phyloP scores from a whole-genome alignment of 768 basidiomycete genomes.

The Leccinum fibrillosum region DNA sequence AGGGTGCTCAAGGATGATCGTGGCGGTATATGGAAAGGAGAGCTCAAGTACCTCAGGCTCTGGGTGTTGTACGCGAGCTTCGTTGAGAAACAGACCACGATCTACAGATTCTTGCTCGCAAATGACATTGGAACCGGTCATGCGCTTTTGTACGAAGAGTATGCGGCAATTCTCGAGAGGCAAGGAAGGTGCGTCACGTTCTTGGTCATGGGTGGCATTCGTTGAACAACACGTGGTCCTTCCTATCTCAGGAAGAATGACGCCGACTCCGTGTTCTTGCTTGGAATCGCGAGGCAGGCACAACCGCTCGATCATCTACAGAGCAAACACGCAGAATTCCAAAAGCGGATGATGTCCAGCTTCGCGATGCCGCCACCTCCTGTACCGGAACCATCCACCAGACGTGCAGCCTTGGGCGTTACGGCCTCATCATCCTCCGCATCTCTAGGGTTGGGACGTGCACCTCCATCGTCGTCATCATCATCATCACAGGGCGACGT shows the following conservation, averaged over 20 bases:
- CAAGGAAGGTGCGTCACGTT: constrained; percentile 61
- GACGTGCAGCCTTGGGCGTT: constrained; percentile 46
- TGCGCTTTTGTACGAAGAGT: constrained; percentile 89
- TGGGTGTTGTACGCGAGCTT: constrained; percentile 94
- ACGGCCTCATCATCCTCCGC: constrained; percentile 36
- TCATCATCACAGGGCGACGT: constrained; percentile 27
- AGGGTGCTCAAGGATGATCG: constrained; percentile 76
- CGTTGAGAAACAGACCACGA: constrained; percentile 84
- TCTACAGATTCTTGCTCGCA: constrained; percentile 85
- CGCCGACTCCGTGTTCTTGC: constrained; percentile 85
- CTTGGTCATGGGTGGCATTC: constrained; percentile 33
- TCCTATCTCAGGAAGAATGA: constrained; percentile 62
- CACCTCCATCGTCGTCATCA: not conserved
- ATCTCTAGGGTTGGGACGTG: constrained; percentile 13
- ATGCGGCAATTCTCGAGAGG: constrained; percentile 79
- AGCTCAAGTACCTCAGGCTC: constrained; percentile 85
- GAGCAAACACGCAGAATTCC: constrained; percentile 78
- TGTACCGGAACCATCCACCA: constrained; percentile 33
- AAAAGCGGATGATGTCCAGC: constrained; percentile 80
- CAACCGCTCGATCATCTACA: constrained; percentile 78
- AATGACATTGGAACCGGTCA: constrained; percentile 87
- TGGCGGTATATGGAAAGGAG: constrained; percentile 69
- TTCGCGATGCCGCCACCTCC: constrained; percentile 37
- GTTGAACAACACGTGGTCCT: constrained; percentile 4
- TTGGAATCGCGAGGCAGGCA: constrained; percentile 85